Conservation (phyloP, 805 yeast genomes). For the Teunomyces lycoperdinae region DNA sequence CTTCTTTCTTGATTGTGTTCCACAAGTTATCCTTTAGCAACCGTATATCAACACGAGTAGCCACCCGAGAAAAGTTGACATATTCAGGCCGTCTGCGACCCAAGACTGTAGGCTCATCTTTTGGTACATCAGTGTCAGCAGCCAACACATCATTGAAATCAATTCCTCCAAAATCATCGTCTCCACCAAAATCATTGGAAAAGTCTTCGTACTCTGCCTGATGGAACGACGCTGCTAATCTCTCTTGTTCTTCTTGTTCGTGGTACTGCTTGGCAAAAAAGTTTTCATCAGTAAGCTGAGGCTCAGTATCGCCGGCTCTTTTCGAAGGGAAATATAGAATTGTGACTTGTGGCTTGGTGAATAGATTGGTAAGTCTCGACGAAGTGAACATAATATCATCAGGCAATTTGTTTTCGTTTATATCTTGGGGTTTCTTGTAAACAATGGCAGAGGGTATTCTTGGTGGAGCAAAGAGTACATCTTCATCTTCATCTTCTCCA, state of each 20-base stretch:
- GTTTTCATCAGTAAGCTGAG: constrained; percentile 56
- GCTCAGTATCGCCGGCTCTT: constrained; percentile 15
- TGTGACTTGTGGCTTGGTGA: constrained; percentile 59
- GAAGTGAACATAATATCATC: constrained; percentile 74
- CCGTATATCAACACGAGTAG: constrained; percentile 78
- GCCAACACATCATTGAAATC: constrained; percentile 44
- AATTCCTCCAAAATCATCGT: constrained; percentile 34
- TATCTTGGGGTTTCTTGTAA: constrained; percentile 18
- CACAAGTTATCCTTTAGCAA: constrained; percentile 73
- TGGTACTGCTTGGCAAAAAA: constrained; percentile 70
- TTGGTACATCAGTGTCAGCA: constrained; percentile 14
- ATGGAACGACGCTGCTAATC: constrained; percentile 35
- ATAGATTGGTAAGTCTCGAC: constrained; percentile 60
- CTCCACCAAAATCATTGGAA: constrained; percentile 33
- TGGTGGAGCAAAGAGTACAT: constrained; percentile 32
- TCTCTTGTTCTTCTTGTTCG: constrained; percentile 34
- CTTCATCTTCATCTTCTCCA: constrained; percentile 32
- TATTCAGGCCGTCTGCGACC: constrained; percentile 36
- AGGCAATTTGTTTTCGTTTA: constrained; percentile 55
- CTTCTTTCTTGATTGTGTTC: constrained; percentile 44
- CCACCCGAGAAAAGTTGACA: constrained; percentile 61
- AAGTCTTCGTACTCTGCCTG: constrained; percentile 42
- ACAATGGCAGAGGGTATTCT: constrained; percentile 17
- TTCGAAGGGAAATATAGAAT: constrained; percentile 21
- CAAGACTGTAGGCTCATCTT: constrained; percentile 13